A percentile compares a stretch with the other conserved stretches of the same genome.
phyloP scores from a whole-genome alignment of 768 basidiomycete species.

The Mycena capillaripes region DNA sequence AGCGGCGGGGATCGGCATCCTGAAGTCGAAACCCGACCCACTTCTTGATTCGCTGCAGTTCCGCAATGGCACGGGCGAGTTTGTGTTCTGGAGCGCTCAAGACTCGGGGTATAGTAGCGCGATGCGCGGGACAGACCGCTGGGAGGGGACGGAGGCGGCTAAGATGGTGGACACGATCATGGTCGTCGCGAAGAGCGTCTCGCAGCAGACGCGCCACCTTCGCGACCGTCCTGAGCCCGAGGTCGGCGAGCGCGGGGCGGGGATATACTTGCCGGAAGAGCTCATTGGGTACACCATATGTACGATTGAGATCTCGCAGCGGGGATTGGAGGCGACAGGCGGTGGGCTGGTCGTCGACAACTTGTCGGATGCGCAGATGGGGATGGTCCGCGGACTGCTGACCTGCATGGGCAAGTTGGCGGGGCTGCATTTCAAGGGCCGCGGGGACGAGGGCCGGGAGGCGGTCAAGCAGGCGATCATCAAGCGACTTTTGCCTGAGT shows the following conservation, averaged over 20 bases:
- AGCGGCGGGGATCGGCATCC: slow-evolving; percentile 88
- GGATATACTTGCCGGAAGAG: slow-evolving; percentile 94
- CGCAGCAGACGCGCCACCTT: slow-evolving; percentile 87
- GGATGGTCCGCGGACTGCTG: slow-evolving; percentile 84
- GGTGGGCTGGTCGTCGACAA: slow-evolving; percentile 75
- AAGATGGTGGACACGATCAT: slow-evolving; percentile 93
- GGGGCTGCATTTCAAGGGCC: slow-evolving; percentile 75
- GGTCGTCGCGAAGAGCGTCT: slow-evolving; percentile 81
- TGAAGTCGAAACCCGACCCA: slow-evolving; percentile 86
- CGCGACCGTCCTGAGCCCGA: slow-evolving; percentile 84
- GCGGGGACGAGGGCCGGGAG: slow-evolving; percentile 82
- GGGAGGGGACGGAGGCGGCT: slow-evolving; percentile 69
- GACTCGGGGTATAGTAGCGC: slow-evolving; percentile 77
- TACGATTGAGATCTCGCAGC: slow-evolving; percentile 82
- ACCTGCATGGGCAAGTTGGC: slow-evolving; percentile 77
- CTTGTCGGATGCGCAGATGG: slow-evolving; percentile 81
- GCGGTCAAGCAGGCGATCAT: slow-evolving; percentile 88
- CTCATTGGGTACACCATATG: slow-evolving; percentile 91
- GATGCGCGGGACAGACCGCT: slow-evolving; percentile 63
- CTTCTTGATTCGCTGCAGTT: slow-evolving; percentile 81
- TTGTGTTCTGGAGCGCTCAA: slow-evolving; percentile 90
- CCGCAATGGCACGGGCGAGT: slow-evolving; percentile 87
- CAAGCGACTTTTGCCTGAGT: slow-evolving; percentile 91
- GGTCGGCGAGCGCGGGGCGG: slow-evolving; percentile 79
- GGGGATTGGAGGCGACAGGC: slow-evolving; percentile 69